These are phyloP conservation scores for Puccinia polysora DNA, from an alignment of 1,284 basidiomycete genomes.

Conservation along the genomic window DNA sequence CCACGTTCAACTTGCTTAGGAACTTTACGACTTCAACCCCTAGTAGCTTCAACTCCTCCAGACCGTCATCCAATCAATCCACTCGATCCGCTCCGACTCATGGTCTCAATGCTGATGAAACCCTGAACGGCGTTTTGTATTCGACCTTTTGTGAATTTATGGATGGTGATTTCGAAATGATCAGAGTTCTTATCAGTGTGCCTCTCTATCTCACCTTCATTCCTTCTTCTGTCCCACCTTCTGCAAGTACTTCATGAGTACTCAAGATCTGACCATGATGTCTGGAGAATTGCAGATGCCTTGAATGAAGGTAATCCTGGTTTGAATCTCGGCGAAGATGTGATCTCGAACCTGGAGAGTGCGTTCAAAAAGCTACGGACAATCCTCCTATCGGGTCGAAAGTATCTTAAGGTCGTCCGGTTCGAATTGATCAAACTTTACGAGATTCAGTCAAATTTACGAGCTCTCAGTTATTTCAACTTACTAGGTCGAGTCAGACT, in stretches of 20 bases:
- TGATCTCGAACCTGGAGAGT: constrained; percentile 51
- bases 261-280: neutral
- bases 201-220: neutral
- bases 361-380: constrained; percentile 49
- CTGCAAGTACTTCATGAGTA: neutral
- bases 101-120: constrained; percentile 46
- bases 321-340: constrained; percentile 50
- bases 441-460: constrained; percentile 52
- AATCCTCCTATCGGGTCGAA: constrained; percentile 49
- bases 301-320: constrained; percentile 51
- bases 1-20: no score
- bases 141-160: constrained; percentile 52
- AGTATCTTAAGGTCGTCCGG: constrained; percentile 50
- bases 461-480: constrained; percentile 53
- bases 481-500: constrained; percentile 51
- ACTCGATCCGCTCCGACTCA: no score
- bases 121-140: constrained; percentile 52
- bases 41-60: neutral
- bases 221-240: neutral
- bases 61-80: neutral
- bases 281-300: constrained; percentile 46
- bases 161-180: constrained; percentile 53
- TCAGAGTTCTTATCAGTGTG: constrained; percentile 50
- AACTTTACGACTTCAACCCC: neutral
- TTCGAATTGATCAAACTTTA: constrained; percentile 52